A percentile compares a stretch with the other conserved stretches of the same genome.
phyloP scores from a whole-genome alignment of 164 flowering plant species.

The Amborella trichopoda region DNA sequence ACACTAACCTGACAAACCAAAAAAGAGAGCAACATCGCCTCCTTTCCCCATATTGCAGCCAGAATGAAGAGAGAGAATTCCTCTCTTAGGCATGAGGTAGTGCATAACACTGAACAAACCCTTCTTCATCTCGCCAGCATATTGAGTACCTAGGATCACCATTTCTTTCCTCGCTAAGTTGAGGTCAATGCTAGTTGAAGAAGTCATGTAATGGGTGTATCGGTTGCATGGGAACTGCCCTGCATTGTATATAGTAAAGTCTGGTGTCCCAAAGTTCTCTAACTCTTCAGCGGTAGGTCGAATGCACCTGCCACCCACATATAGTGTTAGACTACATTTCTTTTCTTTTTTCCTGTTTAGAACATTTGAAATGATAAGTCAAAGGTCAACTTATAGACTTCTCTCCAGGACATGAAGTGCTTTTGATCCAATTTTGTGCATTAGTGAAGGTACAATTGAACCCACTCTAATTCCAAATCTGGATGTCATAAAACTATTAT shows the following conservation, averaged over 20 bases:
- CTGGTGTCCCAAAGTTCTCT: constrained; percentile 97
- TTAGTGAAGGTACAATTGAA: background rate
- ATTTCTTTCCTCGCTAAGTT: constrained; percentile 91
- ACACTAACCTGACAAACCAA: constrained; percentile 84
- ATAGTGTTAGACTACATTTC: background rate
- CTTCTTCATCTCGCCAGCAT: constrained; percentile 99
- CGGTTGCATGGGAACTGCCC: constrained; percentile 99
- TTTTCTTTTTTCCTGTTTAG: background rate
- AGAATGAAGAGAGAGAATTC: constrained; percentile 90
- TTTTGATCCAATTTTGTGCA: background rate
- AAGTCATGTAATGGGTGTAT: constrained; percentile 98
- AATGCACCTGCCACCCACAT: constrained; percentile 89
- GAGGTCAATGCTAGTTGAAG: constrained; percentile 93
- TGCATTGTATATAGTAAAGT: constrained; percentile 99
- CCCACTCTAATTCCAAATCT: background rate
- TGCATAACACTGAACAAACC: constrained; percentile 97
- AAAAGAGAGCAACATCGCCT: constrained; percentile 99
- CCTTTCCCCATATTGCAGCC: constrained; percentile 98
- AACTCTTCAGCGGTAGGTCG: constrained; percentile 97
- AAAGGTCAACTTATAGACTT: background rate
- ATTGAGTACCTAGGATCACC: constrained; percentile 99
- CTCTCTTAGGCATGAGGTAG: constrained; percentile 97
- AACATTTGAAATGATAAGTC: background rate
- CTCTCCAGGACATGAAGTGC: background rate
- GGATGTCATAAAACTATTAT: background rate